Evolutionary conservation across 1,139 yeast genomes (phyloP).

Genomic region (Spathaspora sp.): DNA sequence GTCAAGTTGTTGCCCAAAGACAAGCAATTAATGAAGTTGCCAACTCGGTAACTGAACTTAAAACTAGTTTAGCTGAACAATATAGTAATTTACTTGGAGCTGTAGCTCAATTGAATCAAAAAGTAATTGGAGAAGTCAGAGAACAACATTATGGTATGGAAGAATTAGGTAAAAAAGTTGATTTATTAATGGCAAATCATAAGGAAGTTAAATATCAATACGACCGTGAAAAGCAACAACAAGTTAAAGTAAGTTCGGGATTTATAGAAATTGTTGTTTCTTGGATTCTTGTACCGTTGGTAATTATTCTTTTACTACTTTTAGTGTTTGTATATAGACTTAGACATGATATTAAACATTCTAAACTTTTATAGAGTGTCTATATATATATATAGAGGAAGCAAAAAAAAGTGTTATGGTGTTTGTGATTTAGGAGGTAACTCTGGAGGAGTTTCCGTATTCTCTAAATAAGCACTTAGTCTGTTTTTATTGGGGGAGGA

Average conservation of each 20-base stretch:
- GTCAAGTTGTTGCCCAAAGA: neutral
- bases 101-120: constrained; percentile 35
- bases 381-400: neutral
- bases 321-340: constrained; percentile 44
- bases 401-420: too few species aligned
- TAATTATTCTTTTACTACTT: constrained; percentile 36
- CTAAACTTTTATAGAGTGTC: constrained; percentile 42
- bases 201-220: constrained; percentile 37
- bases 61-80: constrained; percentile 29
- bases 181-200: constrained; percentile 42
- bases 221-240: constrained; percentile 12
- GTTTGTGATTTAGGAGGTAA: neutral
- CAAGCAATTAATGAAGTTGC: neutral
- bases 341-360: constrained; percentile 55
- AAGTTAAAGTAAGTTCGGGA: neutral
- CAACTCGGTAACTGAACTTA: constrained; percentile 19
- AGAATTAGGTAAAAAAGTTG: constrained; percentile 39
- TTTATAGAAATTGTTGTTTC: constrained; percentile 23
- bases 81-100: constrained; percentile 36
- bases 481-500: constrained; percentile 42
- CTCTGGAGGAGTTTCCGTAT: constrained; percentile 9
- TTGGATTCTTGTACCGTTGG: constrained; percentile 45
- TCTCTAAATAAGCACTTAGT: constrained; percentile 26
- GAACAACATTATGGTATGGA: constrained; percentile 41
- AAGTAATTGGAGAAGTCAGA: constrained; percentile 45